Evolutionary conservation across 768 basidiomycete species (phyloP), one percentile per base, ranked within the genome.

Genomic region (Lentinula sp.): DNA sequence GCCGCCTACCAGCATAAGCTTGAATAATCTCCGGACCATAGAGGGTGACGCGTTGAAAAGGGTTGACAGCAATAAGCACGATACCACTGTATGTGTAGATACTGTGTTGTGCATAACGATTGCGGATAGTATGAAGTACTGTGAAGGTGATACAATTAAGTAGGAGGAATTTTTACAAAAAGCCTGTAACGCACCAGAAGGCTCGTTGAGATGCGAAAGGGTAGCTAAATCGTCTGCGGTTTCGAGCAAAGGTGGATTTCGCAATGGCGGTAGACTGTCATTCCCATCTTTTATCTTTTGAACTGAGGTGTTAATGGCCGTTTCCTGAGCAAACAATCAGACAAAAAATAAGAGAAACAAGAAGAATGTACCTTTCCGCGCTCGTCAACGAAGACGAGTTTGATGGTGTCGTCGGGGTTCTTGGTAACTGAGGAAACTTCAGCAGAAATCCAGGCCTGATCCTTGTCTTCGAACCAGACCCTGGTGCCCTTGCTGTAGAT

Each of bases 51-150:
- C 95, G 91, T 75, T 95, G 92, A 75, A 99, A 99, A 51, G 97
- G 97, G 75, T 99, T 99, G 77, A 99, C 88, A 58, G 97, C 97
- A 71, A 99, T 97, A 65, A 99, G 85, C 63, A 98, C 96, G 66
- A 98, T 99, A 67, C 97, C 97, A 64, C 93, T 95, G 77, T 98
- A 99, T 35, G 97, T 98, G 70, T 98, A 99, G 68, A 98, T 98
- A 71, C 92, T 93, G 73, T 96, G 96, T 66, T 95, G 91, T 37
- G 89, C 91, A 77, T 99, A 99, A 67, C 96, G 91, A 74, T 95
- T 95, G 40, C 91, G 87, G 67, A 99, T 98, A 49, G 96, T 96
- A 71, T 99, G 95, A 31, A 99, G 81, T 34, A 99, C 96, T 96
- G 35, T 39, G 4, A 21, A n/a, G 39, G 37, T 42, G 11, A 23